Evolutionary conservation across 2,329 filamentous ascomycete species (phyloP), one percentile per base, ranked within the genome.

Genomic region (Fusarium sp.): DNA sequence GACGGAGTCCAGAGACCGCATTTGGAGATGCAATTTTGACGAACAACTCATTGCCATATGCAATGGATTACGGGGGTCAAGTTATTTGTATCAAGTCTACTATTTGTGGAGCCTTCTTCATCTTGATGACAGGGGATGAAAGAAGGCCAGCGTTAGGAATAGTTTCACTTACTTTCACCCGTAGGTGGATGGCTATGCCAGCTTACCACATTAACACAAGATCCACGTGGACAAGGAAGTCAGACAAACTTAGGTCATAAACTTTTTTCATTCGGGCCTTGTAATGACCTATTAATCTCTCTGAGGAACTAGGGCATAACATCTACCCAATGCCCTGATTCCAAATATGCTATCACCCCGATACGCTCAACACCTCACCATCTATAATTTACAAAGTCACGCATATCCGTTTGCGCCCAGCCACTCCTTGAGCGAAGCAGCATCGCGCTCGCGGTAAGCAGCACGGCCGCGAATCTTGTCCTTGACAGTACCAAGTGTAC

Each of bases 401-500:
- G 82, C 72, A 67, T 88, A 89, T 5, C 84, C 84, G 64, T 88
- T 87, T n/a, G 84, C 81, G 20, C 77, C 80, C 76, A 98, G 84
- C 95, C 96, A 98, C 84, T 95, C 93, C 83, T 92, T 88, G 64
- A 98, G 88, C 52, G 89, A 86, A 62, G 86, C 87, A 66, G 91
- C 88, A 82, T 98, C 97, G 65, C 97, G 89, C 82, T 91, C 86
- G 81, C 92, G 92, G 86, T 98, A 99, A 45, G 91, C 91, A 6
- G 95, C 95, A 78, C 95, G 92, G 13, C 93, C 94, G 48, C 92
- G 90, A 75, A 98, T 94, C 72, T 92, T 95, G 82, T 98, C 97
- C 81, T 92, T 92, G 72, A 96, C 92, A 75, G 97, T 94, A 75
- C 93, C 92, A 61, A 99, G 85, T 5, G 94, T 95, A 65, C 97